These are phyloP conservation scores for Neurospora pannonica DNA, from an alignment of 495 filamentous ascomycete species.

Conservation along the genomic window DNA sequence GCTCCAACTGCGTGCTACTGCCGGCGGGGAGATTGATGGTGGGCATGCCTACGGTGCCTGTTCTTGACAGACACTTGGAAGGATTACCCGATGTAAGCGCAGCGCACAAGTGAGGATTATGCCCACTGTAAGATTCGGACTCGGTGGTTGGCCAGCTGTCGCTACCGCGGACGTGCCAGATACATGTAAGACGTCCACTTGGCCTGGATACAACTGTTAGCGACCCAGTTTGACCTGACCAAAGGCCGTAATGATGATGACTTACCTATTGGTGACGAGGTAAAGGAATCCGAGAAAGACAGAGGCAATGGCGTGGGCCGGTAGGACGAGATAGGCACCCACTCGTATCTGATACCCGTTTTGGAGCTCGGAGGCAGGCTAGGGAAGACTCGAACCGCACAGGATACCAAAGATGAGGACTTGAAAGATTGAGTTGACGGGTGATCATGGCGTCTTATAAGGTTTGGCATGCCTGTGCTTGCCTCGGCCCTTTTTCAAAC, in stretches of 20 bases:
- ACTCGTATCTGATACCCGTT: background rate
- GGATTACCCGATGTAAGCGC: slow-evolving; percentile 12
- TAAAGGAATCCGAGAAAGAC: background rate
- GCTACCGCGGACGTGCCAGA: background rate
- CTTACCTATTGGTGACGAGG: background rate
- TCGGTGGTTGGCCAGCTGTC: slow-evolving; percentile 17
- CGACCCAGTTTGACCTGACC: background rate
- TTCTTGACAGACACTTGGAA: slow-evolving; percentile 13
- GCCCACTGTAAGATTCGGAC: slow-evolving; percentile 14
- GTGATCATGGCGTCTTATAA: background rate
- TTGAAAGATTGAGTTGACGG: background rate
- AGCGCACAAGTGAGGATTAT: slow-evolving; percentile 3
- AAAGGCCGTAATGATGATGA: background rate
- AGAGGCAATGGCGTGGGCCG: background rate
- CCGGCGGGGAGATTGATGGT: slow-evolving; percentile 26
- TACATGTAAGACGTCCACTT: background rate
- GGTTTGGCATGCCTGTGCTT: background rate
- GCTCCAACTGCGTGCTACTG: slow-evolving; percentile 24
- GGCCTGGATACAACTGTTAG: background rate
- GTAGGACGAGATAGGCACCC: background rate
- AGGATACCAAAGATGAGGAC: background rate
- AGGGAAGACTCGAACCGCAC: background rate
- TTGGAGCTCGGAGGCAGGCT: background rate
- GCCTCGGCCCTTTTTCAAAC: background rate
- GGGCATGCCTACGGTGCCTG: slow-evolving; percentile 32